Evolutionary conservation across 164 flowering plant species (phyloP), one percentile per base, ranked within the genome.

Genomic region (Piper longum): DNA sequence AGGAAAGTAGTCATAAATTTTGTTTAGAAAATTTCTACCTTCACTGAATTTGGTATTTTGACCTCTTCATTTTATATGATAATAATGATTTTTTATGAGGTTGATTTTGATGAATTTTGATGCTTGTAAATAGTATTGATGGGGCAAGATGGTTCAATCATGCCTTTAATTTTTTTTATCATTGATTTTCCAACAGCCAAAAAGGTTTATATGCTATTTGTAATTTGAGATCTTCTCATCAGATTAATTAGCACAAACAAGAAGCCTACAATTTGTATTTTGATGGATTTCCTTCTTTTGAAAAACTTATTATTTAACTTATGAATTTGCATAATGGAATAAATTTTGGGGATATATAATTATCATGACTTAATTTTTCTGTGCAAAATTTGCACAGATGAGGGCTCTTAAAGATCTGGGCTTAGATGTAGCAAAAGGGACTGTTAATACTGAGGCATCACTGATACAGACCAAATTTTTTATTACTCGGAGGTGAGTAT

Each of bases 371-470:
- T 18, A 5, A 65, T 44, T 18, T 42, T 39, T 16, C 14, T 65
- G 18, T 45, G 43, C 13, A 65, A n/a, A 57, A 3, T 18, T 55
- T 64, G 65, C 87, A 90, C 87, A 93, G 99, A 90, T 90, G 90
- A 93, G 73, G 77, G 90, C 99, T 61, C 78, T 90, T 61, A 83
- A 80, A 66, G 87, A 80, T 70, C 73, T 86, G 73, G 96, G 91
- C 59, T 70, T 89, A 72, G 91, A 93, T 79, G 99, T 93, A 40
- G 60, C 79, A 48, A 93, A 93, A 75, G 97, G 95, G 67, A 90
- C 81, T 71, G 95, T 93, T 66, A 44, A 74, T 48, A 87, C 95
- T 39, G 95, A 83, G 72, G 86, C 79, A 64, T 70, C 96, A 41
- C 82, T 81, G 66, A 79, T 67, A 56, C 83, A 80, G 69, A 88